Conservation (phyloP, 805 yeast genomes). For the Kluyveromyces lactis region DNA sequence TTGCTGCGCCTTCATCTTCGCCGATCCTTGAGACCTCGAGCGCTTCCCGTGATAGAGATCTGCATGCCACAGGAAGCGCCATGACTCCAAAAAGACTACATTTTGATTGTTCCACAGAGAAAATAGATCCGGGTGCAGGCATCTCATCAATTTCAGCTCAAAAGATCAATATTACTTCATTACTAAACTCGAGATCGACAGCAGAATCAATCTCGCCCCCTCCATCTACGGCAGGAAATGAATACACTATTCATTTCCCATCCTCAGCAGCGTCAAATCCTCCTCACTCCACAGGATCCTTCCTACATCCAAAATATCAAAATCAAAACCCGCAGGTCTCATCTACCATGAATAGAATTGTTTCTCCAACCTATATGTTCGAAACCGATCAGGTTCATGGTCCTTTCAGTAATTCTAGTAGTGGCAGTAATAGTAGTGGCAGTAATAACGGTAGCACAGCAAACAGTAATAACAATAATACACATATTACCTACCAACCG, state of each 20-base stretch:
- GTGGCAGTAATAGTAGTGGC: neutral
- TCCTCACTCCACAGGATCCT: constrained; percentile 1
- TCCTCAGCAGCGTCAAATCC: constrained; percentile 3
- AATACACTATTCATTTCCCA: constrained; percentile 1
- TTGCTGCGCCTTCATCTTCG: too few species aligned
- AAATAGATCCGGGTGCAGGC: constrained; percentile 20
- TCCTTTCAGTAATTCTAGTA: neutral
- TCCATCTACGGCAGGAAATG: constrained; percentile 4
- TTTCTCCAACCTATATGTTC: neutral
- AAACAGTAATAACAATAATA: constrained; percentile 10
- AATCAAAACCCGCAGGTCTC: constrained; percentile 2
- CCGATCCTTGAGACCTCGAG: too few species aligned
- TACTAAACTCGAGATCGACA: constrained; percentile 15
- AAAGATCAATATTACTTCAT: constrained; percentile 19
- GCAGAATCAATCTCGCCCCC: constrained; percentile 7
- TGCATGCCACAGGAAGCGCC: constrained; percentile 7
- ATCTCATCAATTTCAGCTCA: constrained; percentile 10
- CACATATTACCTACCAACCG: constrained; percentile 16
- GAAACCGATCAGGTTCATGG: constrained; percentile 9
- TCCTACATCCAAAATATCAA: constrained; percentile 1
- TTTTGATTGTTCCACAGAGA: constrained; percentile 17
- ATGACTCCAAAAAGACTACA: constrained; percentile 19
- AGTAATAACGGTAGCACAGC: neutral
- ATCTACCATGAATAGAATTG: neutral
- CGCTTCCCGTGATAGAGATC: neutral